Base-by-base conservation (phyloP, 2,329 filamentous ascomycete species). In the Ascomycota sp. region DNA sequence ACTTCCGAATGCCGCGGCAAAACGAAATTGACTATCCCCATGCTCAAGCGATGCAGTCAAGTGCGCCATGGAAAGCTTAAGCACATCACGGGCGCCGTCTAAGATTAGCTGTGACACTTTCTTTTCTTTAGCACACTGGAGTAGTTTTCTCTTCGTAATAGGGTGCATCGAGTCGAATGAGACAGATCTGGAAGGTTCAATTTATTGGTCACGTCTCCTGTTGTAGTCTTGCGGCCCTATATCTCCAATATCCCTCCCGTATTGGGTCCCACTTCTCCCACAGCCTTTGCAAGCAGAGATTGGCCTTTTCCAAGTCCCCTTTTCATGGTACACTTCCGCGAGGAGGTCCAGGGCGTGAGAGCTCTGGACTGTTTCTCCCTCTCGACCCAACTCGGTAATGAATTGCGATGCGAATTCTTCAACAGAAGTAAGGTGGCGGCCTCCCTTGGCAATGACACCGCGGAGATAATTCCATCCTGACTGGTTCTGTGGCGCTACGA, bases 391-490 rank as follows among this genome's bases (percentile, higher is more conserved):
- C 2, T 51, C 51, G 13, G 49, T 61, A 4, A 67, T 60, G 38
- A 72, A 70, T 31, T 57, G 50, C 34, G 50, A 49, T 1, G 56
- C 59, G 42, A 71, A 72, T 11, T 45, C 56, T 34, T 58, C 54
- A 5, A 63, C 49, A 1, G 46, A 52, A 2, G 39, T 48, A 20
- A 72, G 43, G 29, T 51, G 43, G 20, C 73, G 49, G 0, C 63
- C 71, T 1, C 69, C 71, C 43, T 81, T 78, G 34, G 63, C 62
- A 35, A 91, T 50, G 28, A 82, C 71, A 3, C 80, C 89, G 21
- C 73, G 62, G 10, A 94, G 59, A 52, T 94, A 98, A 51, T 83
- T 89, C 89, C 89, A 98, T 2, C 83, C 69, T 40, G 79, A 86
- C 50, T 83, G 79, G 51, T 95, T 98, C 62, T 95, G 85, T 27